A percentile compares a stretch with the other conserved stretches of the same genome.
Conservation (phyloP, 169 alveolate genomes). For the Cryptosporidium andersoni region DNA sequence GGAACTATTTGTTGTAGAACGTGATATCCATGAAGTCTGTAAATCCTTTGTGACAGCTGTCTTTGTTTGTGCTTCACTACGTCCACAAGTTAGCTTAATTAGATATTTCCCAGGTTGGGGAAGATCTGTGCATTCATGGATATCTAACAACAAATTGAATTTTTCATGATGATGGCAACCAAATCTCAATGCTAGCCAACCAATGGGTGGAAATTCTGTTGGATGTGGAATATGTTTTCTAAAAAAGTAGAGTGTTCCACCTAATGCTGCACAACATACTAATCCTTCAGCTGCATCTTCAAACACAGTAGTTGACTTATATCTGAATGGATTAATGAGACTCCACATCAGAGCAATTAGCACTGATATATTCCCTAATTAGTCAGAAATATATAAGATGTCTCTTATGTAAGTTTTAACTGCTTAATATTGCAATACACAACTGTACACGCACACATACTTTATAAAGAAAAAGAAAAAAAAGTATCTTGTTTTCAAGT, state of each 20-base stretch:
- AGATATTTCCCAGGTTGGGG: constrained; percentile 51
- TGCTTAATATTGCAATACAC: no score
- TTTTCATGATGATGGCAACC: constrained; percentile 60
- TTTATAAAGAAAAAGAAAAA: background rate
- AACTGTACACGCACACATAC: no score
- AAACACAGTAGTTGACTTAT: constrained; percentile 30
- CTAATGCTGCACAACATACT: constrained; percentile 63
- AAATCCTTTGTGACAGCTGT: background rate
- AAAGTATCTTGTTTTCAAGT: background rate
- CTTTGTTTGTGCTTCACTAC: constrained; percentile 17
- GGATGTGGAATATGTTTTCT: constrained; percentile 60
- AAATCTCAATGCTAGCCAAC: constrained; percentile 48
- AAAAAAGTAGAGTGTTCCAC: constrained; percentile 26
- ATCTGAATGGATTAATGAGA: constrained; percentile 17
- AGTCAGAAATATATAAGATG: no score
- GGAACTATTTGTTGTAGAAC: background rate
- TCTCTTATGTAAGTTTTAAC: no score
- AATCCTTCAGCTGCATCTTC: constrained; percentile 24
- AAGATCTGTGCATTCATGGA: constrained; percentile 21
- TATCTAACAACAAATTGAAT: constrained; percentile 39
- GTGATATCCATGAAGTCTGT: background rate
- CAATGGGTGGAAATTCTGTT: constrained; percentile 47
- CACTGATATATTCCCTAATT: background rate
- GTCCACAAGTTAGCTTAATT: constrained; percentile 37
- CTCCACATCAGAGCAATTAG: constrained; percentile 33